A percentile compares a stretch with the other conserved stretches of the same genome.
These are phyloP conservation scores for Lojkania enalia DNA, from an alignment of 2,329 filamentous ascomycete species.

Conservation along the genomic window DNA sequence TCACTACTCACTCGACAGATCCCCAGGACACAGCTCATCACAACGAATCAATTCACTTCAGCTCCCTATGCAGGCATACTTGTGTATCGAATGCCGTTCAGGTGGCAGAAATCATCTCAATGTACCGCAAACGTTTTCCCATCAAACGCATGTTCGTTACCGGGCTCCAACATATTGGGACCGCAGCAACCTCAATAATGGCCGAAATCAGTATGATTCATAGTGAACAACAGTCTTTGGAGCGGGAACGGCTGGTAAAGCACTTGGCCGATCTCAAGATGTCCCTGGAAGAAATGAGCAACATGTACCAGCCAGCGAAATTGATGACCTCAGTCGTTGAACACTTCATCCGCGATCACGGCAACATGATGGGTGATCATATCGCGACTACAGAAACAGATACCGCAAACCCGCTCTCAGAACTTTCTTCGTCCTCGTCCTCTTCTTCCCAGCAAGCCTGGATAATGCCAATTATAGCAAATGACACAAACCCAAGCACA, in stretches of 20 bases:
- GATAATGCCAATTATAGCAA: neutral
- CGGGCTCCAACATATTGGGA: slow-evolving; percentile 20
- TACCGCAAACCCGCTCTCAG: neutral
- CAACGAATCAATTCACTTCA: slow-evolving; percentile 13
- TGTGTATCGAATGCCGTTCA: slow-evolving; percentile 18
- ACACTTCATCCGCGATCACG: slow-evolving; percentile 15
- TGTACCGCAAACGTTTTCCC: slow-evolving; percentile 10
- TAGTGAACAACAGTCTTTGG: slow-evolving; percentile 1
- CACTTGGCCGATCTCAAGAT: slow-evolving; percentile 8
- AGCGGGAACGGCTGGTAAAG: slow-evolving; percentile 10
- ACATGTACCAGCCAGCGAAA: slow-evolving; percentile 17
- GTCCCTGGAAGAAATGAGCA: slow-evolving; percentile 12
- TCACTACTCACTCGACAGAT: slow-evolving; percentile 6
- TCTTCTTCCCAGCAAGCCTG: slow-evolving; percentile 4
- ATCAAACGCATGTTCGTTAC: slow-evolving; percentile 17
- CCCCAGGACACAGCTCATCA: neutral
- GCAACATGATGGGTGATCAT: neutral
- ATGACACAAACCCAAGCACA: slow-evolving; percentile 3
- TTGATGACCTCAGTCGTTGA: slow-evolving; percentile 17
- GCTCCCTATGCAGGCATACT: slow-evolving; percentile 12
- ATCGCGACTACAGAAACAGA: neutral
- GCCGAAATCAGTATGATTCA: slow-evolving; percentile 18
- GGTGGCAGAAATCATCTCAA: slow-evolving; percentile 14
- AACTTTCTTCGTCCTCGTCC: neutral
- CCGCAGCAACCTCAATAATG: slow-evolving; percentile 19